Evolutionary conservation across 768 basidiomycete genomes (phyloP), one percentile per base, ranked within the genome.

Genomic region (Phlebiopsis flavidoalba): DNA sequence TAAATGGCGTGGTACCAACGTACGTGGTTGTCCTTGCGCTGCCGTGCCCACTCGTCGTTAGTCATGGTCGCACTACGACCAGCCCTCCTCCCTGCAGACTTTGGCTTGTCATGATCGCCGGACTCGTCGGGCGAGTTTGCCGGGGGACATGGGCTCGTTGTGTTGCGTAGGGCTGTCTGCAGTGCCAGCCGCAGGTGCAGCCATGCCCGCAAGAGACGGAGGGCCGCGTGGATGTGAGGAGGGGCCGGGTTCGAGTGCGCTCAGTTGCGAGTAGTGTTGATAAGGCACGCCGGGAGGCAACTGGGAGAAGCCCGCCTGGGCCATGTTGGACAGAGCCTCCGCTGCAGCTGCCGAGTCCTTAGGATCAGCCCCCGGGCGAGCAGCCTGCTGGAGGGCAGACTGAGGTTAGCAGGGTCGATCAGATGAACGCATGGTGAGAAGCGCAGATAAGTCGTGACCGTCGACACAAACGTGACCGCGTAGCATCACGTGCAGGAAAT

Each of bases 271-370:
- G 46, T 66, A 60, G 37, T 63, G 61, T 40, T 60, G 62, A 26
- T 58, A 61, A 2, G 67, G 61, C 33, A 64, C 60, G 45, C 61
- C 60, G 2, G 67, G 60, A n/a, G 60, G 62, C 14, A 63, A 37
- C 22, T 55, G 51, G 5, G 59, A 57, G 60, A 76, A 72, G 7
- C 76, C 73, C 21, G 75, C 70, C 67, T 81, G 81, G 1, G 82
- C 74, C 52, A 84, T 79, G 49, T 82, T 82, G 10, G 82, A 82
- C 3, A 83, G 74, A 0, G 81, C 78, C 61, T 86, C 83, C 5
- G 84, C 80, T 1, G 86, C 83, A 4, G 55, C n/a, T 54, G 87
- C 85, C 0, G 69, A 68, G 66, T 86, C 84, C 62, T 84, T 83
- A 60, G 78, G 74, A 60, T 79, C 80, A 35, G 79, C 80, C 33